Percentiles rank a stretch among this genome's conserved stretches.
Evolutionary conservation across 164 flowering plant species (phyloP).

Genomic region (Hamamelis virginiana): DNA sequence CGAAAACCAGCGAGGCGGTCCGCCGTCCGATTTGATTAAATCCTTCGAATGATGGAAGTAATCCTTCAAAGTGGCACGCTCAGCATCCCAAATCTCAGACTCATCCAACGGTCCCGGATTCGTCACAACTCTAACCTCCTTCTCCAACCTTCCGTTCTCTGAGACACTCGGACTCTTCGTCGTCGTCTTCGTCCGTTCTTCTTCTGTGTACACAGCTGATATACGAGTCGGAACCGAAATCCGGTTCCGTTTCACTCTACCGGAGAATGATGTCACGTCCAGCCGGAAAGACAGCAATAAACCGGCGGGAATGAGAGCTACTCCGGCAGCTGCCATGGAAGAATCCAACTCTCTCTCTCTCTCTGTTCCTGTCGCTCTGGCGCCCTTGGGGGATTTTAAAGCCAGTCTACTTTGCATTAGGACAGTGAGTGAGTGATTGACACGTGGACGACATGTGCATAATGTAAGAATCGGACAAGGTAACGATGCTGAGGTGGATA

Average conservation of each 20-base stretch:
- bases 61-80: slow-evolving; percentile 33
- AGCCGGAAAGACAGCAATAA: neutral
- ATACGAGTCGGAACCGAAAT: neutral
- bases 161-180: neutral
- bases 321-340: slow-evolving; percentile 25
- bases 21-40: slow-evolving; percentile 46
- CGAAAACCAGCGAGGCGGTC: slow-evolving; percentile 75
- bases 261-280: neutral
- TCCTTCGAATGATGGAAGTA: slow-evolving; percentile 39
- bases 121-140: neutral
- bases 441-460: too few relatives aligned
- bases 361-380: too few relatives aligned
- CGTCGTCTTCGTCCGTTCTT: too few relatives aligned
- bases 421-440: too few relatives aligned
- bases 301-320: neutral
- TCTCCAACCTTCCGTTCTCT: neutral
- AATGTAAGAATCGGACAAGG: too few relatives aligned
- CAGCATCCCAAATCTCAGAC: slow-evolving; percentile 3
- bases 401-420: too few relatives aligned
- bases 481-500: too few relatives aligned
- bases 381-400: too few relatives aligned
- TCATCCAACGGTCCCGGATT: neutral
- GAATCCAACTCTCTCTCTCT: neutral
- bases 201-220: neutral
- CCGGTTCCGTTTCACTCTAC: neutral